Conservation (phyloP, 2,329 filamentous ascomycete genomes). For the Trichoderma hamatum region DNA sequence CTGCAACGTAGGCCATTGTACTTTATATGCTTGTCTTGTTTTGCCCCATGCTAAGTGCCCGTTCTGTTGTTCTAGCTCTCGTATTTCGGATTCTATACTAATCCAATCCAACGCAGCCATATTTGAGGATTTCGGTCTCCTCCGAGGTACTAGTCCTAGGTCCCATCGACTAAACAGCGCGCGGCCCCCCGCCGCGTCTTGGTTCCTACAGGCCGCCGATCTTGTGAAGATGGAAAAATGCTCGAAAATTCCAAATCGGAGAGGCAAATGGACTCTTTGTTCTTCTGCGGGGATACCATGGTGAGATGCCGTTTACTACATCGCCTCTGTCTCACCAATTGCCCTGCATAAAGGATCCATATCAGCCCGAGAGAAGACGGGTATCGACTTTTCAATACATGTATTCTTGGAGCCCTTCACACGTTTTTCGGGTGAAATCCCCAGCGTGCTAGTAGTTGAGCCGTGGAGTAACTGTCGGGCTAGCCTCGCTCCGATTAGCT, state of each 20-base stretch:
- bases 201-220: not conserved
- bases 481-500: not conserved
- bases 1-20: not conserved
- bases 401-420: too few relatives aligned
- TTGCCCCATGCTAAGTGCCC: not conserved
- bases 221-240: not conserved
- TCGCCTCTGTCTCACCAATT: not conserved
- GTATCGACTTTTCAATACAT: not conserved
- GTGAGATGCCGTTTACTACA: not conserved
- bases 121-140: conserved; percentile 1
- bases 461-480: conserved; percentile 10
- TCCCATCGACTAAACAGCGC: not conserved
- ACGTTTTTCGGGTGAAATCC: not conserved
- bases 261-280: not conserved
- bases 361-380: not conserved
- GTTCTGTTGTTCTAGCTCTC: not conserved
- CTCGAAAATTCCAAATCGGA: not conserved
- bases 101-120: not conserved
- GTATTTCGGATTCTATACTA: not conserved
- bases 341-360: not conserved
- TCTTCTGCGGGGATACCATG: not conserved
- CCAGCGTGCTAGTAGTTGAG: not conserved
- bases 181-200: not conserved
- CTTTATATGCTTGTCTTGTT: not conserved
- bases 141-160: conserved; percentile 6